Conservation (phyloP, 1,284 basidiomycete genomes). For the Coniophora puteana region DNA sequence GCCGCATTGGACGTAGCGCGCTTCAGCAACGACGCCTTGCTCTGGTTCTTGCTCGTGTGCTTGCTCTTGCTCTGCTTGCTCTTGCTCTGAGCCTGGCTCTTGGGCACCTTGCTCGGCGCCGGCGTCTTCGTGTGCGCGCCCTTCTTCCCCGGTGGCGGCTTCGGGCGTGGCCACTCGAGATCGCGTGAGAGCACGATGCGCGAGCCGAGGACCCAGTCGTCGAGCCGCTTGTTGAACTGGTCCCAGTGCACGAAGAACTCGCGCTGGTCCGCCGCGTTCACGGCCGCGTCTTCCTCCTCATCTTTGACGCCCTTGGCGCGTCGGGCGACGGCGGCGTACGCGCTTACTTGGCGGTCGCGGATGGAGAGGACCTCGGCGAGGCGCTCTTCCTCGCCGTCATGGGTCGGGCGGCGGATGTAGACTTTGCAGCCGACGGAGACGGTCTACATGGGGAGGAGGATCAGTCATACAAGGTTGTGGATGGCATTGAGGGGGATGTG, state of each 20-base stretch:
- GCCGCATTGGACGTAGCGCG: conserved; percentile 76
- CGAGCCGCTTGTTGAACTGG: conserved; percentile 96
- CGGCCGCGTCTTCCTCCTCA: conserved; percentile 41
- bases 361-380: conserved; percentile 93
- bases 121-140: conserved; percentile 48
- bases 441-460: conserved; percentile 56
- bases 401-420: conserved; percentile 77
- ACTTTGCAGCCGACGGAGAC: conserved; percentile 92
- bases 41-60: conserved; percentile 59
- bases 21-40: conserved; percentile 59
- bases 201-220: conserved; percentile 96
- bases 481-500: conserved; percentile 16
- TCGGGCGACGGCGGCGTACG: conserved; percentile 40
- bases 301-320: conserved; percentile 35
- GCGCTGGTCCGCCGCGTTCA: conserved; percentile 70
- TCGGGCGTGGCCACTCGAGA: conserved; percentile 96
- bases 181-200: conserved; percentile 83
- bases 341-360: conserved; percentile 74
- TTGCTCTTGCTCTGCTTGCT: conserved; percentile 43
- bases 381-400: conserved; percentile 80
- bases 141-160: conserved; percentile 56
- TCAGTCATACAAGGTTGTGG: no score
- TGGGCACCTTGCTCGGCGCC: conserved; percentile 57
- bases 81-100: conserved; percentile 53
- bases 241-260: conserved; percentile 99